These are phyloP conservation scores for Hyphodiscus hymeniophilus DNA, from an alignment of 495 filamentous ascomycete species.

Conservation along the genomic window DNA sequence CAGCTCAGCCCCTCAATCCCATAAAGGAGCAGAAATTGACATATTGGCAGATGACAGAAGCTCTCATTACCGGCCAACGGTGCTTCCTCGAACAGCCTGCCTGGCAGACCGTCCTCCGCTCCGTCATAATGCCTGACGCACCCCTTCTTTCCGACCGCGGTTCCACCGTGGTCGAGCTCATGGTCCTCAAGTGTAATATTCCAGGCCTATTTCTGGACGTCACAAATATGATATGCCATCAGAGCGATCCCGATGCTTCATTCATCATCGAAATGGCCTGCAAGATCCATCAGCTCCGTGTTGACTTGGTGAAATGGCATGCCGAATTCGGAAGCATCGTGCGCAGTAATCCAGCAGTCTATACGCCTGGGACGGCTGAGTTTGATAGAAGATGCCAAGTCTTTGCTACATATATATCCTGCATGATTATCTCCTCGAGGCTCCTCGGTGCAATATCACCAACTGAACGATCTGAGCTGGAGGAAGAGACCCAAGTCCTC, in stretches of 20 bases:
- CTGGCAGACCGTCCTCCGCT: conserved; percentile 25
- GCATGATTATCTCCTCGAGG: conserved; percentile 10
- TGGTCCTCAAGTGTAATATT: conserved; percentile 11
- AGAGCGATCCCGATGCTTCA: background rate
- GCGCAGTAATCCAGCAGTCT: background rate
- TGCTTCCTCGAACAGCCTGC: conserved; percentile 24
- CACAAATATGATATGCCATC: conserved; percentile 8
- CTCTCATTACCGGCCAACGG: conserved; percentile 19
- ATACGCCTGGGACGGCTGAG: background rate
- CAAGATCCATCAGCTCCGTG: conserved; percentile 2
- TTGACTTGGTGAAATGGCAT: conserved; percentile 8
- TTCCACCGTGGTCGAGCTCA: conserved; percentile 20
- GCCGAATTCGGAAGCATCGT: conserved; percentile 1
- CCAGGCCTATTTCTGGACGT: conserved; percentile 14
- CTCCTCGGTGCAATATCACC: conserved; percentile 4
- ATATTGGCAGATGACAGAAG: conserved; percentile 24
- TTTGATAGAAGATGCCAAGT: conserved; percentile 16
- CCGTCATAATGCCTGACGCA: conserved; percentile 13
- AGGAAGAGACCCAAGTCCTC: conserved; percentile 4
- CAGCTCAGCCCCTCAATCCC: conserved; percentile 1
- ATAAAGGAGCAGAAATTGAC: too few relatives aligned
- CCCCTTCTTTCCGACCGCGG: conserved; percentile 19
- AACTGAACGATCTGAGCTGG: conserved; percentile 3
- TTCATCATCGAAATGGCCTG: background rate
- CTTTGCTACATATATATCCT: conserved; percentile 14